A percentile compares a stretch with the other conserved stretches of the same genome.
These are phyloP conservation scores for Botrytis fragariae DNA, from an alignment of 2,329 filamentous ascomycete genomes.

Conservation along the genomic window DNA sequence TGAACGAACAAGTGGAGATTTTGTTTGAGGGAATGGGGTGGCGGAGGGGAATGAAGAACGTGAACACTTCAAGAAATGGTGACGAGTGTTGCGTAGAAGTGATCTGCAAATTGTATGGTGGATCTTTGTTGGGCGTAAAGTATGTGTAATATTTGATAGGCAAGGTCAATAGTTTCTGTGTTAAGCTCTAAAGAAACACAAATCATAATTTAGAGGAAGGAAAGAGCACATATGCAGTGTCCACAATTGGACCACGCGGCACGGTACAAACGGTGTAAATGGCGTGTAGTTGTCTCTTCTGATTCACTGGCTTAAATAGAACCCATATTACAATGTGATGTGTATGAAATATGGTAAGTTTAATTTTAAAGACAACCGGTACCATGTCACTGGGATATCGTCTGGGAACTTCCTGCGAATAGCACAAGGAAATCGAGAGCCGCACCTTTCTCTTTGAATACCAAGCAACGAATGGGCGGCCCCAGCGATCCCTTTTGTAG, in stretches of 20 bases:
- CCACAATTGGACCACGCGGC: neutral
- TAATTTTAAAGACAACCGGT: neutral
- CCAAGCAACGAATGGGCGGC: neutral
- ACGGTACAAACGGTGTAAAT: conserved; percentile 1
- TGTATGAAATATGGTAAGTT: neutral
- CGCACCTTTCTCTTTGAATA: neutral
- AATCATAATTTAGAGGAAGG: neutral
- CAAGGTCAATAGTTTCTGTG: neutral
- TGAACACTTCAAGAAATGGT: neutral
- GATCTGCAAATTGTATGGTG: neutral
- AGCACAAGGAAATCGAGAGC: neutral
- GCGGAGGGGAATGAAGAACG: neutral
- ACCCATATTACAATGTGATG: neutral
- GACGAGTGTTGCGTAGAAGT: neutral
- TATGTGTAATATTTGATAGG: neutral
- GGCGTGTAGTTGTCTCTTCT: neutral
- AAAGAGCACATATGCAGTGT: neutral
- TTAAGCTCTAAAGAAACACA: neutral
- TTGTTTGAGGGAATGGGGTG: neutral
- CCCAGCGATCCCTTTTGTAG: neutral
- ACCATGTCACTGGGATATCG: conserved; percentile 9
- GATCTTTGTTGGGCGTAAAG: neutral
- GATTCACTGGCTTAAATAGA: neutral
- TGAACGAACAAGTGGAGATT: neutral
- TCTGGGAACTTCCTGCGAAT: neutral